These are phyloP conservation scores for Omphalotus guepiniiformis DNA, from an alignment of 768 basidiomycete genomes.

Conservation along the genomic window DNA sequence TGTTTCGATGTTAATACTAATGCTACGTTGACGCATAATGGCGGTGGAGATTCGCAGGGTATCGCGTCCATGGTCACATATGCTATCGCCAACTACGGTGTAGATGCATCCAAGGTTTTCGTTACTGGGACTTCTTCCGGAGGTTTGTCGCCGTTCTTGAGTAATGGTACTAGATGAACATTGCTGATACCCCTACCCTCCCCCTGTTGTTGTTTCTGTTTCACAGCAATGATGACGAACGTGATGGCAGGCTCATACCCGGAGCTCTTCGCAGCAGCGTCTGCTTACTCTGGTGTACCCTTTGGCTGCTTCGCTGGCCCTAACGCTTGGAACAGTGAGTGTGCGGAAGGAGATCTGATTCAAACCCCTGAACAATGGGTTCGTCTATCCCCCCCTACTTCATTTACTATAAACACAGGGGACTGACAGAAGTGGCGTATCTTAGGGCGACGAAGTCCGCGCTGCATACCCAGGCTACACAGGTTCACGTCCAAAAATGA, in stretches of 20 bases:
- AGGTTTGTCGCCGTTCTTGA: constrained; percentile 17
- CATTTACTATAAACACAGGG: neutral
- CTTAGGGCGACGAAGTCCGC: constrained; percentile 40
- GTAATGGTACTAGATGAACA: neutral
- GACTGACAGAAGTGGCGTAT: neutral
- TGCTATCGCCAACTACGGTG: constrained; percentile 44
- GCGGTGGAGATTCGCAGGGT: constrained; percentile 49
- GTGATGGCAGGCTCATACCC: constrained; percentile 50
- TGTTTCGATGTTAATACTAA: constrained; percentile 53
- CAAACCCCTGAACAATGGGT: constrained; percentile 47
- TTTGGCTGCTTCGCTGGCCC: constrained; percentile 51
- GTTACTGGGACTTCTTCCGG: constrained; percentile 50
- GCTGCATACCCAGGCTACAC: constrained; percentile 50
- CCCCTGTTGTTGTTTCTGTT: neutral
- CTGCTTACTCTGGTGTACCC: constrained; percentile 49
- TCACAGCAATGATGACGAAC: constrained; percentile 54
- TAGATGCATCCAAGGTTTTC: constrained; percentile 44
- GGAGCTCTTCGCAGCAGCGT: constrained; percentile 45
- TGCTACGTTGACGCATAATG: constrained; percentile 50
- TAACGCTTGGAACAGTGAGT: constrained; percentile 42
- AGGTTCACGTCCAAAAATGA: constrained; percentile 45
- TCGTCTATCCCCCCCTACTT: constrained; percentile 16
- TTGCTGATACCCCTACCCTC: neutral
- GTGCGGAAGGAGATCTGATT: constrained; percentile 39
- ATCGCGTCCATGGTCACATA: constrained; percentile 45